Evolutionary conservation across 192 early-diverging fungal genomes (phyloP).

Genomic region (Podila minutissima): DNA sequence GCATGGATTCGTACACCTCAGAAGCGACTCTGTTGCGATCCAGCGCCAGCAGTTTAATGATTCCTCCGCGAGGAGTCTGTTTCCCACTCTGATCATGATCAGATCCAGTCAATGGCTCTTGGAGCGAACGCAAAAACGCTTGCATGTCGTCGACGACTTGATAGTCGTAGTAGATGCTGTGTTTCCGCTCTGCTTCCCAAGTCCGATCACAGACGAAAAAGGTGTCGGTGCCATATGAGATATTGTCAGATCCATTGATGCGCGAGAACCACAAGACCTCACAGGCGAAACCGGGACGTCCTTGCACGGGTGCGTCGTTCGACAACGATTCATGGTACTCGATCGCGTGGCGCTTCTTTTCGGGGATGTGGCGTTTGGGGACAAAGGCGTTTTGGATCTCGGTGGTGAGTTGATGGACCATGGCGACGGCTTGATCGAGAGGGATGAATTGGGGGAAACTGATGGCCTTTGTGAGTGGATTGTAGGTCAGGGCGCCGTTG

Average conservation of each 20-base stretch:
- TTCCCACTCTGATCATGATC: not conserved
- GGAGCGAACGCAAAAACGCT: conserved; percentile 7
- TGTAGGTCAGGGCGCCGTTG: conserved; percentile 38
- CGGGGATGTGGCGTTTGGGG: not conserved
- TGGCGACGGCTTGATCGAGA: not conserved
- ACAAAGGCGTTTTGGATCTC: not conserved
- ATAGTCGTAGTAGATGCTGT: conserved; percentile 39
- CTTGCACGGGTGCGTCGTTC: too few relatives aligned
- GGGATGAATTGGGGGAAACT: not conserved
- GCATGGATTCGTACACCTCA: conserved; percentile 28
- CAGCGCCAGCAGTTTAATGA: conserved; percentile 36
- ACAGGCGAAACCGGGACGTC: not conserved
- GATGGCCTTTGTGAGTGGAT: not conserved
- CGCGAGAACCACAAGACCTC: not conserved
- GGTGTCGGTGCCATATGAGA: not conserved
- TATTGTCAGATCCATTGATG: not conserved
- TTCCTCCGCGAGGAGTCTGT: conserved; percentile 12
- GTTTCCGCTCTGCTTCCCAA: conserved; percentile 38
- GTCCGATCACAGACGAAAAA: conserved; percentile 32
- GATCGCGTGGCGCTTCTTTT: not conserved
- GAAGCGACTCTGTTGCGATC: conserved; percentile 33
- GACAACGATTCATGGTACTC: not conserved
- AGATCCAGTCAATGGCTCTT: not conserved
- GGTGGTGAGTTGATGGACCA: not conserved
- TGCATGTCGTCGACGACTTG: conserved; percentile 23